These are phyloP conservation scores for Thielaviopsis punctulata DNA, from an alignment of 2,329 filamentous ascomycete genomes.

Conservation along the genomic window DNA sequence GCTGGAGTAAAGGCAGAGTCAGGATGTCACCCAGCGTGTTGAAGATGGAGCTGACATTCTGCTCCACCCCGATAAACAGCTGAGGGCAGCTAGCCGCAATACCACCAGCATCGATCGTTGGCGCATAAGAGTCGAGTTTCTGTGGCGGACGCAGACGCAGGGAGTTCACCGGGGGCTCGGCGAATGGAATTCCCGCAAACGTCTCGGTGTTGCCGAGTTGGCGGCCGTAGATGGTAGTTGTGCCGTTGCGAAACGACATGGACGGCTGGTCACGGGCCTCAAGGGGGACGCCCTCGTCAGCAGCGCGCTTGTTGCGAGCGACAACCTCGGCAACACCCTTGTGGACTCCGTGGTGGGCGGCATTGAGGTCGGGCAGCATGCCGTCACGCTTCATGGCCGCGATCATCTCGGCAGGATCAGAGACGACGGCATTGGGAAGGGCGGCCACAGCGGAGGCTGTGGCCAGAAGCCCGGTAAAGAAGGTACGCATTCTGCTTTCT, in stretches of 20 bases:
- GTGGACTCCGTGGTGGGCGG: background rate
- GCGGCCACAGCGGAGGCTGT: background rate
- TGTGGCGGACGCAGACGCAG: slow-evolving; percentile 44
- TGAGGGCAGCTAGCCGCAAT: slow-evolving; percentile 39
- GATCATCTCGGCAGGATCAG: background rate
- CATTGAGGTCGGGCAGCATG: background rate
- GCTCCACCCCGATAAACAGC: slow-evolving; percentile 30
- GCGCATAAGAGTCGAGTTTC: slow-evolving; percentile 29
- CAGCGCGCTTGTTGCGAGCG: background rate
- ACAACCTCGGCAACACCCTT: background rate
- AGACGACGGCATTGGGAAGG: background rate
- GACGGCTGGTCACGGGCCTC: background rate
- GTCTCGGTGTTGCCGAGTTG: slow-evolving; percentile 27
- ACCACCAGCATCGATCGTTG: slow-evolving; percentile 33
- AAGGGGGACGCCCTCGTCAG: slow-evolving; percentile 6
- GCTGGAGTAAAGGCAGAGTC: slow-evolving; percentile 28
- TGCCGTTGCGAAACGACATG: background rate
- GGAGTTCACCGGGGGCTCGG: slow-evolving; percentile 37
- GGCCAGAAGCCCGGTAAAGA: background rate
- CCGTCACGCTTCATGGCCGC: slow-evolving; percentile 1
- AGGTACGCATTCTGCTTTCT: background rate
- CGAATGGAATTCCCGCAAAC: slow-evolving; percentile 48
- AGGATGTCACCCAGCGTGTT: slow-evolving; percentile 23
- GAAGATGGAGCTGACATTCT: slow-evolving; percentile 17
- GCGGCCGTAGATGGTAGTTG: slow-evolving; percentile 14